Percentiles rank a stretch among this genome's conserved stretches.
Conservation (phyloP, 495 filamentous ascomycete genomes). For the Talaromyces proteolyticus region DNA sequence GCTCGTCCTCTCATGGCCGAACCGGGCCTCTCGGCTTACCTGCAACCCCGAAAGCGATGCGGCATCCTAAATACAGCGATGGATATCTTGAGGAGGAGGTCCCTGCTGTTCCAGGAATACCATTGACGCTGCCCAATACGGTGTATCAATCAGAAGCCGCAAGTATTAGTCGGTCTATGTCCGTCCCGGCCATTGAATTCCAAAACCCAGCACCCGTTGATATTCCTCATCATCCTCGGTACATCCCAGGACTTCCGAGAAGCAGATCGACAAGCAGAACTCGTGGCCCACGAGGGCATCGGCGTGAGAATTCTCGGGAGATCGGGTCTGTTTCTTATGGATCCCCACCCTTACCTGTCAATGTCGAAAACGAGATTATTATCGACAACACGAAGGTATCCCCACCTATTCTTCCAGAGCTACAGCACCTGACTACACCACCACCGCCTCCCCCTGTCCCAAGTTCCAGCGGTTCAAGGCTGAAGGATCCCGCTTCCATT, state of each 20-base stretch:
- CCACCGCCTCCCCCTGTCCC: conserved; percentile 40
- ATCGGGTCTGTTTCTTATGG: conserved; percentile 9
- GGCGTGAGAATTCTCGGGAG: conserved; percentile 30
- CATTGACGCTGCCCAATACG: conserved; percentile 54
- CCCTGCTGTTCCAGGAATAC: conserved; percentile 62
- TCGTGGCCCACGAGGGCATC: conserved; percentile 30
- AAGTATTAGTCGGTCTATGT: conserved; percentile 59
- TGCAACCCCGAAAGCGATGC: conserved; percentile 81
- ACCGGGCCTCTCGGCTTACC: conserved; percentile 61
- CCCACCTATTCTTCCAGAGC: conserved; percentile 69
- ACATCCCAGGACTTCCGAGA: conserved; percentile 46
- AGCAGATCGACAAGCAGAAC: conserved; percentile 40
- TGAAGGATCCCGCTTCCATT: conserved; percentile 52
- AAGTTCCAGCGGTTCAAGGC: conserved; percentile 25
- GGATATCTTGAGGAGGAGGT: conserved; percentile 49
- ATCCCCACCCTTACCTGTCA: conserved; percentile 30
- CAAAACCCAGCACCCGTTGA: conserved; percentile 37
- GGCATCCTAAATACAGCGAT: conserved; percentile 62
- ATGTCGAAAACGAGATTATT: conserved; percentile 64
- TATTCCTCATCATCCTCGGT: conserved; percentile 51
- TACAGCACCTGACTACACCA: conserved; percentile 76
- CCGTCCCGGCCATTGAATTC: conserved; percentile 61
- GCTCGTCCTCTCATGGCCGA: conserved; percentile 22
- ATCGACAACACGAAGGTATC: conserved; percentile 23
- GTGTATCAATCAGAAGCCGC: conserved; percentile 58